Percentiles rank a stretch among this genome's conserved stretches.
Evolutionary conservation across 345 rosid genomes (phyloP).

Genomic region (Syzygium oleosum): DNA sequence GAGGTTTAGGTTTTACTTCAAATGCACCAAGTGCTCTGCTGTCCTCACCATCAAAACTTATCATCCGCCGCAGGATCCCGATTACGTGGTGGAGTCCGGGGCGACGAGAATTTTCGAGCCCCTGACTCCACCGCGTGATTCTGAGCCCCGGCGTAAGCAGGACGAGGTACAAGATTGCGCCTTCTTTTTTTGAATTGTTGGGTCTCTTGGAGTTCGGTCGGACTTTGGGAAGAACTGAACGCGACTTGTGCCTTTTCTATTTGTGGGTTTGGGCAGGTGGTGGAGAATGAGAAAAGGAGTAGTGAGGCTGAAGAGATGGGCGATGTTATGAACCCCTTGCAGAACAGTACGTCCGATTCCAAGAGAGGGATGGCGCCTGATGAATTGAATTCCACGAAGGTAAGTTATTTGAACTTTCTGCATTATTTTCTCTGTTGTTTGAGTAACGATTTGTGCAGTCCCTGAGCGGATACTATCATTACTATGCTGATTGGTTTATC

Average conservation of each 20-base stretch:
- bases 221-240: background rate
- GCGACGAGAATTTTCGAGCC: background rate
- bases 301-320: background rate
- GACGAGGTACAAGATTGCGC: background rate
- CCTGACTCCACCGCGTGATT: too few relatives aligned
- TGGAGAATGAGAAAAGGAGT: background rate
- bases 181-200: background rate
- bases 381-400: background rate
- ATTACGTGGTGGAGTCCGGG: conserved; percentile 23
- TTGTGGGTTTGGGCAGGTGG: background rate
- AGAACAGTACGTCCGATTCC: background rate
- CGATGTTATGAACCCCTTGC: background rate
- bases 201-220: background rate
- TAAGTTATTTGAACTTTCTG: too few relatives aligned
- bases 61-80: conserved; percentile 63
- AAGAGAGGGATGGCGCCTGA: background rate
- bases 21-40: conserved; percentile 76
- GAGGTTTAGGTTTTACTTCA: conserved; percentile 39
- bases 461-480: too few relatives aligned
- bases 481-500: too few relatives aligned
- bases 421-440: too few relatives aligned
- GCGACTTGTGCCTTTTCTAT: background rate
- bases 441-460: too few relatives aligned
- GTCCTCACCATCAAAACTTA: conserved; percentile 79
- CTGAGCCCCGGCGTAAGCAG: too few relatives aligned